phyloP scores from a whole-genome alignment of 1,284 basidiomycete species.

The Melampsora americana region DNA sequence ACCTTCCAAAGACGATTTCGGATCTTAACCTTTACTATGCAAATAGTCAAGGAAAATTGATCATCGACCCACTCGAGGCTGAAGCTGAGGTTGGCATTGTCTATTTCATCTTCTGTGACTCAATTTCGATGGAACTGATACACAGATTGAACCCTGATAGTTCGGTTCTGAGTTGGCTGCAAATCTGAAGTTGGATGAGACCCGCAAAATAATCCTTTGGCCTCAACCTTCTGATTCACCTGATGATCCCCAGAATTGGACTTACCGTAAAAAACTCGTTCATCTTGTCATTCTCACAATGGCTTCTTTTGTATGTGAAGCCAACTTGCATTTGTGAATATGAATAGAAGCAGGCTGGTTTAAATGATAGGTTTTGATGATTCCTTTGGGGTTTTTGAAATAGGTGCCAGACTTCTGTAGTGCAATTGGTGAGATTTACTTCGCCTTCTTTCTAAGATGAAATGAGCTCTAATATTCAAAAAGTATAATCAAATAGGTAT shows the following conservation, averaged over 20 bases:
- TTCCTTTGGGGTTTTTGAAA: not conserved
- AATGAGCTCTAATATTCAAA: too few relatives aligned
- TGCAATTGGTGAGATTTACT: not conserved
- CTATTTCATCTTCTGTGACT: too few relatives aligned
- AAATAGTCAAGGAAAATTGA: too few relatives aligned
- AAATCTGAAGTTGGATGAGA: slow-evolving; percentile 35
- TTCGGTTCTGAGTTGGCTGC: slow-evolving; percentile 18
- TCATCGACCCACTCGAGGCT: too few relatives aligned
- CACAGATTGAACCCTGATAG: not conserved
- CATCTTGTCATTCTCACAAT: slow-evolving; percentile 32
- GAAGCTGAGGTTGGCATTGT: too few relatives aligned
- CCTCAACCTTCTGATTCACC: slow-evolving; percentile 32
- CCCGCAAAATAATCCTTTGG: slow-evolving; percentile 19
- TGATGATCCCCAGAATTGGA: slow-evolving; percentile 41
- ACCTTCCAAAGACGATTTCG: too few relatives aligned
- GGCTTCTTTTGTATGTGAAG: slow-evolving; percentile 34
- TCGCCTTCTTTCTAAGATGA: too few relatives aligned
- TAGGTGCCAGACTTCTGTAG: slow-evolving; percentile 39
- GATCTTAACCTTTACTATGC: too few relatives aligned
- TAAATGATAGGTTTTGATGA: not conserved
- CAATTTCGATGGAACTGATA: too few relatives aligned
- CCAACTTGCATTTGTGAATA: too few relatives aligned
- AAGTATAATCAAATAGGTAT: slow-evolving; percentile 44
- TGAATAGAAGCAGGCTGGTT: not conserved
- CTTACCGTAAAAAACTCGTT: slow-evolving; percentile 7